Base-by-base conservation (phyloP, 2,329 filamentous ascomycete species). In the Arthroderma uncinatum region DNA sequence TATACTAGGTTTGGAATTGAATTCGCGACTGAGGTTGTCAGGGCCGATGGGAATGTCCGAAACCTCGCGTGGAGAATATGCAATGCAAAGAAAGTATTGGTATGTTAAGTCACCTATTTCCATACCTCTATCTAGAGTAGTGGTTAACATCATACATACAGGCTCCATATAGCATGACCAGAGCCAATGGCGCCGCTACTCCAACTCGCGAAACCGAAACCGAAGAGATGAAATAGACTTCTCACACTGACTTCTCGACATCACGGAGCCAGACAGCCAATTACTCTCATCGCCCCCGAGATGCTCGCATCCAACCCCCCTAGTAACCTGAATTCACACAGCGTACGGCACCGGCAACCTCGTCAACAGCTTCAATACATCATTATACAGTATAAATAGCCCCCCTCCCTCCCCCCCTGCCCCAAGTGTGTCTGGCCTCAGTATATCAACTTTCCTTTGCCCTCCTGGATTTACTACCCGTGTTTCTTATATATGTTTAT, bases 11-110 rank as follows among this genome's bases (percentile, higher is more conserved):
- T 98, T 70, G 93, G 91, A 54, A 87, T 98, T 59, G 93, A 98
- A 70, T 91, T 98, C 68, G 89, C 93, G 1, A 86, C 91, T 0
- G 89, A 89, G 47, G 92, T 97, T 0, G 93, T 98, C 33, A 83
- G 87, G 55, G 90, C 91, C 0, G 93, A 98, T 73, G 89, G 93
- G 4, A 94, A 85, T 64, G 87, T 97, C 59, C 83, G 81, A 67
- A 95, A 95, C 68, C 76, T 98, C 61, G 90, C 91, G 4, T 96
- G 92, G 91, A 82, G 93, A 66, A 88, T 98, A 62, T 93, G 87
- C 70, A 95, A 95, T 70, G 93, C 93, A 36, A 96, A 96, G 77
- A 89, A 91, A 73, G 93, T 95, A 62, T 72, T 97, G 74, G 89
- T 94, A 76, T 76, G 86, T 79, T 37, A 19, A 16, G 1, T 16